Evolutionary conservation across 2,329 filamentous ascomycete species (phyloP), one percentile per base, ranked within the genome.

Genomic region (Lachnellula subtilissima): DNA sequence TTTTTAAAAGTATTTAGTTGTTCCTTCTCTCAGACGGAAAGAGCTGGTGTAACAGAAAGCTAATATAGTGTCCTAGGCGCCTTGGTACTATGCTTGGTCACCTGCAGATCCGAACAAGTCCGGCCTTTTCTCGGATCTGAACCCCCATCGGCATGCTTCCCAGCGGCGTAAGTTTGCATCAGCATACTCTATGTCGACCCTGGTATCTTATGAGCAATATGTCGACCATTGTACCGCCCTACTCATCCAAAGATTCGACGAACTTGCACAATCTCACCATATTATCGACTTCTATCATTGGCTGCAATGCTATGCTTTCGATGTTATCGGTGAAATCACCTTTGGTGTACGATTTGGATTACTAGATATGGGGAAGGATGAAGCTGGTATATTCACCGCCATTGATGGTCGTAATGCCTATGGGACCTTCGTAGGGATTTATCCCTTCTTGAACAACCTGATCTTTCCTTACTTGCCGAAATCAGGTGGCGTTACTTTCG

Each of bases 321-420:
- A 79, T 48, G 75, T 78, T 1, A 78, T 81, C 35, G 75, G 75
- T 0, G 69, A 74, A 40, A 75, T 80, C 12, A 78, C 75, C 7
- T 71, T 72, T 36, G 70, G 61, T 23, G 64, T 61, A 4, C 58
- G 63, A 0, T 66, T 72, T 59, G 77, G 75, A 0, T 77, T 79
- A 49, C 64, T 80, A 0, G 73, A 78, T 22, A 48, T 61, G 4
- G 76, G 75, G 0, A 64, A 73, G 2, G 77, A 79, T 46, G 70
- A 77, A 0, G 69, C 70, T 3, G 42, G 45, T 7, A 48, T 58
- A 12, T 39, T 53, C 17, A 22, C 17, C 2, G 35, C 36, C 19
- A 14, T 56, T 11, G 14, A 42, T 8, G 17, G 12, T 3, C 14
- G 25, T 45, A 7, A 52, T 7, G 36, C 6, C 8, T 56, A 52